Evolutionary conservation across 768 basidiomycete species (phyloP), one percentile per base, ranked within the genome.

Genomic region (Leucogyrophana mollusca): DNA sequence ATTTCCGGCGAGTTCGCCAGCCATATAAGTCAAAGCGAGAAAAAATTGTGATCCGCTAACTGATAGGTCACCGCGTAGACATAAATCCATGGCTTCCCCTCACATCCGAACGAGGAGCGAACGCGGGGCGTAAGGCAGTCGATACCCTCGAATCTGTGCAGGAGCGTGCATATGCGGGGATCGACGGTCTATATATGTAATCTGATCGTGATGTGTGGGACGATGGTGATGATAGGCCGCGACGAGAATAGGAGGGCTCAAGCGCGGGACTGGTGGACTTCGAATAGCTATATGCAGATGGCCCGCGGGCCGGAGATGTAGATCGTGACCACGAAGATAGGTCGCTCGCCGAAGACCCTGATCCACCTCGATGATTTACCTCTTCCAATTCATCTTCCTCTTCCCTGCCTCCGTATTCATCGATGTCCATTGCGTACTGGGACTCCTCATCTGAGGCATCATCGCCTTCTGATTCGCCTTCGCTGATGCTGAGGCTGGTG

Each of bases 111-210:
- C 57, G 59, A 44, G 56, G 47, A 40, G 65, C 59, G 56, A 65
- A 65, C 24, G 63, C 63, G 21, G 63, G 63, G 4, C 63, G 60
- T 39, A 67, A 46, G 4, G 65, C 65, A 2, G 63, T 65, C 44
- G 65, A 66, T n/a, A 66, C 63, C 54, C 56, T 53, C 16, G 62
- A 54, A 51, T 65, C 63, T 6, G 63, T 65, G 9, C 62, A 64
- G 8, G 62, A 64, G 18, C 65, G 52, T 8, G 62, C 62, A 44
- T 64, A 64, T 2, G 65, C 62, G 1, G 62, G 45, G 13, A 65
- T 60, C 14, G 65, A 64, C 3, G 62, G 65, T 36, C 53, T 57
- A 41, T 64, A 64, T 2, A 64, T 56, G 14, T 44, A 61, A 8
- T 61, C 62, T 9, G 62, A 47, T 35, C 10, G 27, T 17, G 46